phyloP scores from a whole-genome alignment of 2,329 filamentous ascomycete genomes.

The Aspergillus udagawae region DNA sequence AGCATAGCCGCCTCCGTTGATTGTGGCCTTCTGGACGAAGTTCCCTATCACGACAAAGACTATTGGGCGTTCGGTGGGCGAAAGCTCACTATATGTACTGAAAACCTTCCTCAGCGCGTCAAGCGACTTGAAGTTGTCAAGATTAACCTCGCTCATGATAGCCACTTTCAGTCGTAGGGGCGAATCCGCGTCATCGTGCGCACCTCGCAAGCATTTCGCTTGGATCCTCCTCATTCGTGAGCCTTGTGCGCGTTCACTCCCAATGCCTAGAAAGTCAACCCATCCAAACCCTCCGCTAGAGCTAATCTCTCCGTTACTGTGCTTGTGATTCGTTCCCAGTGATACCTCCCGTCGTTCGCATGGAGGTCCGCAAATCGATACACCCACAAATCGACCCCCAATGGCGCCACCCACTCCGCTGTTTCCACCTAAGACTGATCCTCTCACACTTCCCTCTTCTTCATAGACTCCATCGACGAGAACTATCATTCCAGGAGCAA shows the following conservation, averaged over 20 bases:
- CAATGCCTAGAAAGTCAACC: conserved; percentile 92
- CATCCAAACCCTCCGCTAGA: conserved; percentile 84
- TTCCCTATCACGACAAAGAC: conserved; percentile 82
- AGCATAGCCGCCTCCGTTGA: conserved; percentile 64
- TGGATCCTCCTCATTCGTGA: conserved; percentile 79
- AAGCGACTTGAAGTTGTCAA: conserved; percentile 78
- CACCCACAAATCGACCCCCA: conserved; percentile 85
- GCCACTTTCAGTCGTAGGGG: conserved; percentile 54
- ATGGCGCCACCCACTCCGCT: conserved; percentile 85
- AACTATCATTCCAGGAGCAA: conserved; percentile 92
- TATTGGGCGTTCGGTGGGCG: conserved; percentile 64
- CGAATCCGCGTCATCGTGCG: conserved; percentile 20
- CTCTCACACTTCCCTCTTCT: conserved; percentile 70
- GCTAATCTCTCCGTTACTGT: conserved; percentile 32
- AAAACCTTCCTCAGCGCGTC: conserved; percentile 79
- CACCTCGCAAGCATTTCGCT: conserved; percentile 56
- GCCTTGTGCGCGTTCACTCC: conserved; percentile 81
- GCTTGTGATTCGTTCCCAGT: conserved; percentile 62
- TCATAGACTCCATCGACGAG: conserved; percentile 95
- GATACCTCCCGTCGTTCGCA: conserved; percentile 80
- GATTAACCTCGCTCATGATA: conserved; percentile 79
- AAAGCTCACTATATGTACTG: conserved; percentile 64
- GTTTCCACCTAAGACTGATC: conserved; percentile 68
- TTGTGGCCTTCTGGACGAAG: conserved; percentile 60
- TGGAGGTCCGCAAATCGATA: conserved; percentile 86